A percentile compares a stretch with the other conserved stretches of the same genome.
Evolutionary conservation across 495 filamentous ascomycete genomes (phyloP).

Genomic region (Podospora bellae-mahoneyi): DNA sequence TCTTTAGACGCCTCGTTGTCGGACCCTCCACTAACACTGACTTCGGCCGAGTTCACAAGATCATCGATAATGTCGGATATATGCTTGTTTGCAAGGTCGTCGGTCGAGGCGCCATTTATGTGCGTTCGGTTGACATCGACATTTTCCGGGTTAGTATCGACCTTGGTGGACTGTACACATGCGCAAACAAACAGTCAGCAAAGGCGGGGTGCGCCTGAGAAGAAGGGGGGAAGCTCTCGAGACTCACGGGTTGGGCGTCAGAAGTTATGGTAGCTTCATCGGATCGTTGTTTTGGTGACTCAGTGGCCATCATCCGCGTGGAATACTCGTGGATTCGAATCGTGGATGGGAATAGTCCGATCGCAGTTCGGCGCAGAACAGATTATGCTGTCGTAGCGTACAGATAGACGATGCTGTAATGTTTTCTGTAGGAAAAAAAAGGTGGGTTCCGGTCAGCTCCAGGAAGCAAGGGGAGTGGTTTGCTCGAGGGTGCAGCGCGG

Average conservation of each 20-base stretch:
- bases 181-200: slow-evolving; percentile 17
- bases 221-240: slow-evolving; percentile 8
- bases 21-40: slow-evolving; percentile 61
- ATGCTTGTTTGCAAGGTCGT: slow-evolving; percentile 50
- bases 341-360: slow-evolving; percentile 16
- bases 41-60: slow-evolving; percentile 51
- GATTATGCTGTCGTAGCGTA: background rate
- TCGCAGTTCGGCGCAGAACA: slow-evolving; percentile 8
- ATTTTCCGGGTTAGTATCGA: slow-evolving; percentile 43
- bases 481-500: background rate
- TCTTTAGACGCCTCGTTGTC: slow-evolving; percentile 64
- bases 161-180: slow-evolving; percentile 30
- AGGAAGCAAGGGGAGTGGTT: background rate
- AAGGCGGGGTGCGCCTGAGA: slow-evolving; percentile 3
- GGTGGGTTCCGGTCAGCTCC: background rate
- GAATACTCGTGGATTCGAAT: slow-evolving; percentile 21
- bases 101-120: slow-evolving; percentile 44
- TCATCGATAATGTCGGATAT: slow-evolving; percentile 51
- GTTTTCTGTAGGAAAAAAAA: background rate
- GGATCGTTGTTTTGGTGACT: slow-evolving; percentile 50
- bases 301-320: slow-evolving; percentile 57
- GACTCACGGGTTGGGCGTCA: slow-evolving; percentile 47
- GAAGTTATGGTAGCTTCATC: slow-evolving; percentile 49
- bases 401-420: slow-evolving; percentile 6
- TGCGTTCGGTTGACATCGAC: slow-evolving; percentile 37